phyloP scores from a whole-genome alignment of 2,329 filamentous ascomycete species.

The Tolypocladium pustulatum region DNA sequence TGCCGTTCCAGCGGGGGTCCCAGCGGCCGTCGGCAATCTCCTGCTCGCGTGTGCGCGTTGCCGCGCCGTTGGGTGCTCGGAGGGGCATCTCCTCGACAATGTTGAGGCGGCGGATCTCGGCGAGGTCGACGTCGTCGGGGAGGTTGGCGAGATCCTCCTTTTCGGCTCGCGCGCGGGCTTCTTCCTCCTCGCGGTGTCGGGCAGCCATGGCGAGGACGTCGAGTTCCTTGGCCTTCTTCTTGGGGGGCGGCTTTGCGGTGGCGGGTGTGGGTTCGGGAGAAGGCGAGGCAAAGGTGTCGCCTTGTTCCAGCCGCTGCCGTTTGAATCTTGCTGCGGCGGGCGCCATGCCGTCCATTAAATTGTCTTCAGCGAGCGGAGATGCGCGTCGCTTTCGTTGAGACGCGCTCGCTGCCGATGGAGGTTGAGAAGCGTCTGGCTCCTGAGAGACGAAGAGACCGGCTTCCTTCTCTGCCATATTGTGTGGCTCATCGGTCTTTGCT shows the following conservation, averaged over 20 bases:
- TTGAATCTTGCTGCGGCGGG: slow-evolving; percentile 72
- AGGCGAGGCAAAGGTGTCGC: slow-evolving; percentile 30
- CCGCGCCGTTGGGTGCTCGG: slow-evolving; percentile 20
- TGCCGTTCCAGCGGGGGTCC: slow-evolving; percentile 85
- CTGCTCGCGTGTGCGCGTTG: slow-evolving; percentile 29
- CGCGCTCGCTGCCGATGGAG: slow-evolving; percentile 10
- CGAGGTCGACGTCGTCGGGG: slow-evolving; percentile 57
- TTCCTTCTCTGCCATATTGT: slow-evolving; percentile 18
- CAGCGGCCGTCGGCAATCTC: slow-evolving; percentile 52
- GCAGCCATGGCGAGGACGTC: slow-evolving; percentile 60
- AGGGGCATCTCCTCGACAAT: slow-evolving; percentile 71
- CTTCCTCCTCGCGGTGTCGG: slow-evolving; percentile 51
- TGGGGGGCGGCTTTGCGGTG: slow-evolving; percentile 11
- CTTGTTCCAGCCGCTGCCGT: slow-evolving; percentile 57
- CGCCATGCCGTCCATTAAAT: slow-evolving; percentile 61
- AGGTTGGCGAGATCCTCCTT: slow-evolving; percentile 40
- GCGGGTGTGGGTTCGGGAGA: slow-evolving; percentile 13
- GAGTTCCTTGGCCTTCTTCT: slow-evolving; percentile 48
- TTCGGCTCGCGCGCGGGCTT: slow-evolving; percentile 48
- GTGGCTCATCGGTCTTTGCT: neutral
- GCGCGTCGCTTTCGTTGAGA: slow-evolving; percentile 35
- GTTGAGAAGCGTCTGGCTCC: slow-evolving; percentile 16
- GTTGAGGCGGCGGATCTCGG: slow-evolving; percentile 61
- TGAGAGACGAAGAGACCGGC: slow-evolving; percentile 49
- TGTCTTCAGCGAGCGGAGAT: slow-evolving; percentile 32